These are phyloP conservation scores for Phycomyces nitens DNA, from an alignment of 192 early-diverging fungal genomes.

Conservation along the genomic window DNA sequence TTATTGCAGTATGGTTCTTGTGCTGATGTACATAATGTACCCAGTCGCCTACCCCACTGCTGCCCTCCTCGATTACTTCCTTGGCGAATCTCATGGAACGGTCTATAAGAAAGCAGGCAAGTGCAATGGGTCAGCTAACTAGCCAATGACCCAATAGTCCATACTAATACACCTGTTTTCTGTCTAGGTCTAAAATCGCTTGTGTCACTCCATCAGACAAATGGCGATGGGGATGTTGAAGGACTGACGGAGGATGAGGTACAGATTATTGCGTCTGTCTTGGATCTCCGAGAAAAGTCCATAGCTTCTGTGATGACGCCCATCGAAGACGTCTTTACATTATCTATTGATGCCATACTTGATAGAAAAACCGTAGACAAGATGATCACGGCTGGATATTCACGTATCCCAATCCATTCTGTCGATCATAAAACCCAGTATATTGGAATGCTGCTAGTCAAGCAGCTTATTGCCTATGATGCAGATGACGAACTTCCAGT, in stretches of 20 bases:
- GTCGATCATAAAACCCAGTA: slow-evolving; percentile 53
- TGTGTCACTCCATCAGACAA: slow-evolving; percentile 67
- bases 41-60: slow-evolving; percentile 86
- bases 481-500: slow-evolving; percentile 61
- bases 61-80: slow-evolving; percentile 73
- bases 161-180: too few relatives aligned
- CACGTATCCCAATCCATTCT: slow-evolving; percentile 69
- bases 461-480: slow-evolving; percentile 68
- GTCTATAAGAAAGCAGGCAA: slow-evolving; percentile 74
- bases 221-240: slow-evolving; percentile 47
- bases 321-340: slow-evolving; percentile 61
- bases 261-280: slow-evolving; percentile 69
- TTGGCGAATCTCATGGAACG: slow-evolving; percentile 87
- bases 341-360: slow-evolving; percentile 54
- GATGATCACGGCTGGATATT: slow-evolving; percentile 66
- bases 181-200: slow-evolving; percentile 73
- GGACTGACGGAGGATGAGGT: slow-evolving; percentile 74
- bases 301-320: slow-evolving; percentile 69
- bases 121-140: background rate
- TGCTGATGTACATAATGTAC: slow-evolving; percentile 61
- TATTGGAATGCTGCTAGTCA: slow-evolving; percentile 74
- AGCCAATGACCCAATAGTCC: too few relatives aligned
- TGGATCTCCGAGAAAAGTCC: slow-evolving; percentile 70
- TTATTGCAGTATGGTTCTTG: slow-evolving; percentile 49
- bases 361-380: slow-evolving; percentile 50